Percentiles rank a stretch among this genome's conserved stretches.
Conservation (phyloP, 768 basidiomycete species). For the Mycena rosella region DNA sequence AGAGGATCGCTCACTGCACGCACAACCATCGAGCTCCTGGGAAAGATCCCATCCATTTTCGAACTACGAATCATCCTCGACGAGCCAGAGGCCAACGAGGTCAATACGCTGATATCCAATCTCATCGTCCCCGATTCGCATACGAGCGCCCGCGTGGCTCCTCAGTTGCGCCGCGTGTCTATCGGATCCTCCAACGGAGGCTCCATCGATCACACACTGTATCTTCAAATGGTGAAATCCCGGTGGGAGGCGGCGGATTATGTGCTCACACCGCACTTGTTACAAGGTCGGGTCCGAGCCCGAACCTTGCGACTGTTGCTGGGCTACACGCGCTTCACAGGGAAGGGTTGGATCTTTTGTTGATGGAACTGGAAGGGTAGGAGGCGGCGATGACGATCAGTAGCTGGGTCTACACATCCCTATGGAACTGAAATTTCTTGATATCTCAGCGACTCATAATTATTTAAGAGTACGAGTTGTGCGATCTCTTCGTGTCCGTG, state of each 20-base stretch:
- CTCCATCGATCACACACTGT: background rate
- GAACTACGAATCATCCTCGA: background rate
- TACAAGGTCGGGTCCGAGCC: background rate
- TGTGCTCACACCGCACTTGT: background rate
- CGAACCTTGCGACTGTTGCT: background rate
- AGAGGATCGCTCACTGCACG: background rate
- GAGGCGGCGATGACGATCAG: background rate
- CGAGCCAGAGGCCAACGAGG: background rate
- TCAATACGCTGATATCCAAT: background rate
- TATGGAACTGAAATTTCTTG: too few species aligned
- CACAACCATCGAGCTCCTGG: background rate
- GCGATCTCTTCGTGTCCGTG: too few species aligned
- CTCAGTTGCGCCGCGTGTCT: background rate
- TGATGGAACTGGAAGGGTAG: background rate
- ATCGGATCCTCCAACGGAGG: background rate
- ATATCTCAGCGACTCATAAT: too few species aligned
- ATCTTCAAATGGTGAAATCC: slow-evolving; percentile 6
- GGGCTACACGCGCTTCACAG: background rate
- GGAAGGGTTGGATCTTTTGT: background rate
- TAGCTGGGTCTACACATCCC: background rate
- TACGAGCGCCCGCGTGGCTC: background rate
- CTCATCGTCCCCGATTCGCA: background rate
- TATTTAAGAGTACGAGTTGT: too few species aligned
- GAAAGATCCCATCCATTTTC: background rate
- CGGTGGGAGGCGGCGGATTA: background rate